These are phyloP conservation scores for Verticillium nonalfalfae DNA, from an alignment of 2,329 filamentous ascomycete genomes.

Conservation along the genomic window DNA sequence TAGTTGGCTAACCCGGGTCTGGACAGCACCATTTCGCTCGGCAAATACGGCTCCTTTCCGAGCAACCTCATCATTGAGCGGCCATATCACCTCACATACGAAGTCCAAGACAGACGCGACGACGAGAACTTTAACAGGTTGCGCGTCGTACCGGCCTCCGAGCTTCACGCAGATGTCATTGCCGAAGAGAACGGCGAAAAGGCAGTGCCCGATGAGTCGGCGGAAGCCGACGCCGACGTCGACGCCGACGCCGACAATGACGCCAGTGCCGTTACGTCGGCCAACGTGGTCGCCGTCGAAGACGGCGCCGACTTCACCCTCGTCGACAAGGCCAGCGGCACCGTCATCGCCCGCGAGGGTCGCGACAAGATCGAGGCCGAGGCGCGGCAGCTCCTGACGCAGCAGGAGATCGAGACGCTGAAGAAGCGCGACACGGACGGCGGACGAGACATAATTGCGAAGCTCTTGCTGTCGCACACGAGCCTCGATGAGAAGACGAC, in stretches of 20 bases:
- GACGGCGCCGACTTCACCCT: constrained; percentile 36
- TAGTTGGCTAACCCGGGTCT: not conserved
- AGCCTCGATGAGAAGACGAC: constrained; percentile 89
- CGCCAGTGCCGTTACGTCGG: constrained; percentile 29
- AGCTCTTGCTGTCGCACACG: constrained; percentile 82
- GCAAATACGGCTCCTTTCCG: constrained; percentile 89
- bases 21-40: constrained; percentile 72
- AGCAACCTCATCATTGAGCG: constrained; percentile 86
- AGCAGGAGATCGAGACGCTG: constrained; percentile 69
- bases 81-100: constrained; percentile 87
- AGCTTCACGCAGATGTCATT: constrained; percentile 78
- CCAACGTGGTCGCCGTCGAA: constrained; percentile 27
- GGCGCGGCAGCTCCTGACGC: constrained; percentile 69
- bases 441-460: constrained; percentile 87
- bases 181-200: constrained; percentile 31
- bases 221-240: constrained; percentile 26
- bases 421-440: constrained; percentile 71
- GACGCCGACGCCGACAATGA: constrained; percentile 26
- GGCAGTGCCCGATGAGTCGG: constrained; percentile 26
- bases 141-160: constrained; percentile 71
- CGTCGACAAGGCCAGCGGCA: constrained; percentile 32
- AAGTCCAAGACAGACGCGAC: constrained; percentile 67
- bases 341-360: constrained; percentile 47
- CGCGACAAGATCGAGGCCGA: constrained; percentile 54
- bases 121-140: constrained; percentile 61